Conservation (phyloP, 1,284 basidiomycete genomes). For the Sparassis latifolia region DNA sequence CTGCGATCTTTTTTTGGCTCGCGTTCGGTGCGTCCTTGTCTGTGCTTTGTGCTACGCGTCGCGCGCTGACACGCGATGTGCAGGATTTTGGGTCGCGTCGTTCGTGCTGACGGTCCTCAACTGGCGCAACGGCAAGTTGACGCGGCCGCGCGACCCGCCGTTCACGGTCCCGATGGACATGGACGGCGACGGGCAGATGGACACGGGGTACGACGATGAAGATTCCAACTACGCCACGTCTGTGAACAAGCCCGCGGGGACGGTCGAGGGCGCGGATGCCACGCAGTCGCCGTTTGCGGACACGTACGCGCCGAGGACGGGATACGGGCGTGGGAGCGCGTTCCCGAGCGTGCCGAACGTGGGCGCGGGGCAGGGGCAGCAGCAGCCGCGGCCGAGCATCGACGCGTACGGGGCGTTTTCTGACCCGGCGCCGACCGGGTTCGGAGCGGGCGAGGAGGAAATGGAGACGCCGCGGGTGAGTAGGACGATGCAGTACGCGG, state of each 20-base stretch:
- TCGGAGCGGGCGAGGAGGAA: slow-evolving; percentile 29
- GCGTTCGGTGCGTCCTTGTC: slow-evolving; percentile 44
- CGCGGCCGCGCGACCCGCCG: slow-evolving; percentile 59
- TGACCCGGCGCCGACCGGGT: slow-evolving; percentile 72
- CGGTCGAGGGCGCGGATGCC: slow-evolving; percentile 11
- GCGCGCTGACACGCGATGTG: not conserved
- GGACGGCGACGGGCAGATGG: slow-evolving; percentile 25
- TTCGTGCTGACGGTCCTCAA: slow-evolving; percentile 56
- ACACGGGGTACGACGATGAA: slow-evolving; percentile 34
- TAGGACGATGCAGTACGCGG: slow-evolving; percentile 84
- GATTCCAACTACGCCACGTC: slow-evolving; percentile 9
- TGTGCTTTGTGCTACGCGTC: not conserved
- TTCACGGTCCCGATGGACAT: slow-evolving; percentile 54
- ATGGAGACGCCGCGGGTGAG: slow-evolving; percentile 51
- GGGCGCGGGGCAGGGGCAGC: slow-evolving; percentile 14
- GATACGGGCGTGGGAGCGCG: slow-evolving; percentile 23
- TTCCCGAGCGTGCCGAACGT: slow-evolving; percentile 17
- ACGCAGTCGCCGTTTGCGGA: slow-evolving; percentile 48
- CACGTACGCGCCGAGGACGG: slow-evolving; percentile 29
- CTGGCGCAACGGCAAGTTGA: slow-evolving; percentile 66
- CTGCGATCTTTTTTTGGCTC: slow-evolving; percentile 84
- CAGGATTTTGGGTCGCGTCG: slow-evolving; percentile 64
- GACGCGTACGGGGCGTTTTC: slow-evolving; percentile 86
- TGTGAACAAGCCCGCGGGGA: slow-evolving; percentile 13
- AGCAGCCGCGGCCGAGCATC: slow-evolving; percentile 55